Base-by-base conservation (phyloP, 192 early-diverging fungal species). In the Oehlia diaphana region DNA sequence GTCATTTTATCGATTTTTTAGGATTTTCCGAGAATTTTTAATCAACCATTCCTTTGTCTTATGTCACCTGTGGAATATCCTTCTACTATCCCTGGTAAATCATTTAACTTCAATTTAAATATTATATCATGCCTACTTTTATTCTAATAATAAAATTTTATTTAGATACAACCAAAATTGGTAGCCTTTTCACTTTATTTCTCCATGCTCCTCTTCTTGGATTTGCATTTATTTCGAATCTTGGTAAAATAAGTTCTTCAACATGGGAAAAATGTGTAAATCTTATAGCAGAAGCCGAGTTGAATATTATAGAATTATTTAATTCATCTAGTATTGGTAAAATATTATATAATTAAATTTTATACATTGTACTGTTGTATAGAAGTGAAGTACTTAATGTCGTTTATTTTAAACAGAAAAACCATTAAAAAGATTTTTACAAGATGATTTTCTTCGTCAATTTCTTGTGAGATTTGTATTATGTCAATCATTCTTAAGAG, bases 141-240 rank as follows among this genome's bases (percentile, higher is more conserved):
- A 53, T 58, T 58, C 50, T 21, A 21, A 31, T 77, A 39, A 42
- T 70, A 47, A 23, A 65, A 23, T 5, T 42, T 74, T n/a, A 31
- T 9, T 31, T 76, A 87, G 87, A 89, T 50, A 87, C 86, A 12
- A 83, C 83, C 23, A 91, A 91, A 86, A 89, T 94, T 5, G 98
- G 98, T 47, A 93, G 92, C 83, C 89, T 98, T 14, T 98, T 98
- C 80, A 98, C 97, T 6, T 82, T 99, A 75, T 99, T 99, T 80
- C 84, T 99, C 74, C 95, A 98, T 83, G 92, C 93, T 14, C 96
- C 97, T 3, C 72, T 97, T 14, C 92, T 97, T 63, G 98, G 94
- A 0, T 96, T 99, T 78, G 91, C 92, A 26, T 96, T 93, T 74
- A 86, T 97, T 21, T 93, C 88, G 9, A 92, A 93, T 58, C 88